Conservation (phyloP, 768 basidiomycete species). For the Fistulinella prunicolor region DNA sequence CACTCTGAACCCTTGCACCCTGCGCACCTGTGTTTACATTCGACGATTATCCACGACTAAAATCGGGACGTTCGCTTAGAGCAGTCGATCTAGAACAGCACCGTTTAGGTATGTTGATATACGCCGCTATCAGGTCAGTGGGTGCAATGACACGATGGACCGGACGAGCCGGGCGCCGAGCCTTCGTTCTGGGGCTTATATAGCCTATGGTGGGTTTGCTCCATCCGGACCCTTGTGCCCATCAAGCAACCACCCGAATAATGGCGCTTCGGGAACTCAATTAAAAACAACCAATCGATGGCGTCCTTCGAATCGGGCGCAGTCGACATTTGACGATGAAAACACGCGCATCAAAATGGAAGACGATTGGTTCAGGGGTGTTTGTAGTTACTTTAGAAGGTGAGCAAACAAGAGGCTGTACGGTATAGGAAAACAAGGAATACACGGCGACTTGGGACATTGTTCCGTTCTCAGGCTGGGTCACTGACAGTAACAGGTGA, state of each 20-base stretch:
- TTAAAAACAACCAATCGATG: slow-evolving; percentile 15
- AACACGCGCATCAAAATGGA: slow-evolving; percentile 39
- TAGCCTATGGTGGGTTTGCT: slow-evolving; percentile 5
- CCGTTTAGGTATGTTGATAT: slow-evolving; percentile 4
- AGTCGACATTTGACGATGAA: slow-evolving; percentile 29
- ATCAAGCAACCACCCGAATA: slow-evolving; percentile 2
- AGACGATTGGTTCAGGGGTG: slow-evolving; percentile 29
- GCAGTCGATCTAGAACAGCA: slow-evolving; percentile 4
- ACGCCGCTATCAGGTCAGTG: slow-evolving; percentile 10
- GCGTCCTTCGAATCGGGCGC: slow-evolving; percentile 26
- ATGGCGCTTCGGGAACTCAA: slow-evolving; percentile 12
- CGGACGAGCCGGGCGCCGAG: slow-evolving; percentile 7
- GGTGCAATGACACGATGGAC: slow-evolving; percentile 3
- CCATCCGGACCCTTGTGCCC: slow-evolving; percentile 11
- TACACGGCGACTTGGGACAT: slow-evolving; percentile 18
- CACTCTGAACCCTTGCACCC: not conserved
- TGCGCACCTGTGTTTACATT: slow-evolving; percentile 9
- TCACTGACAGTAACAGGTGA: not conserved
- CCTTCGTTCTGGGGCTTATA: slow-evolving; percentile 1
- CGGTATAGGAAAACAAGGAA: slow-evolving; percentile 10
- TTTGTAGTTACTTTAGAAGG: slow-evolving; percentile 16
- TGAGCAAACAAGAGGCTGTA: slow-evolving; percentile 25
- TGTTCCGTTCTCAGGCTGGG: slow-evolving; percentile 8
- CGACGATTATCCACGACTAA: slow-evolving; percentile 12
- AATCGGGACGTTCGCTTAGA: not conserved